Conservation (phyloP, 768 basidiomycete species). For the Hemileccinum impolitum region DNA sequence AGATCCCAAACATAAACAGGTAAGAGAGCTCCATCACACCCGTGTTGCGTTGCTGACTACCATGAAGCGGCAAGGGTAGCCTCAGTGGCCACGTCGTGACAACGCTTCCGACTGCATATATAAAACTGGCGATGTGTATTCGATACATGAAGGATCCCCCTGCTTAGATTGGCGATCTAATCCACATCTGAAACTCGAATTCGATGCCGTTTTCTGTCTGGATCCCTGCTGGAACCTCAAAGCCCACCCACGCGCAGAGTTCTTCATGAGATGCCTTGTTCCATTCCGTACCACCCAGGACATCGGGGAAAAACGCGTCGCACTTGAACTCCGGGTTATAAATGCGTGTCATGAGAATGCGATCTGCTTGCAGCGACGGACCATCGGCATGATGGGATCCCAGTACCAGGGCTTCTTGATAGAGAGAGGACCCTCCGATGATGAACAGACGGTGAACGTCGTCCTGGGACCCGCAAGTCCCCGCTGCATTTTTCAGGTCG, state of each 20-base stretch:
- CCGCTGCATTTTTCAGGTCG: conserved; percentile 19
- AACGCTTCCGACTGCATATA: background rate
- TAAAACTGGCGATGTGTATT: background rate
- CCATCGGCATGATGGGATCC: conserved; percentile 13
- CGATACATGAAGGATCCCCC: conserved; percentile 2
- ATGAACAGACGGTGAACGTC: conserved; percentile 65
- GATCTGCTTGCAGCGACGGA: conserved; percentile 54
- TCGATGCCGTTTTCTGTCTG: conserved; percentile 79
- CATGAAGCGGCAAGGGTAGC: conserved; percentile 63
- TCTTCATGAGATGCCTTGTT: conserved; percentile 54
- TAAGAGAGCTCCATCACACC: conserved; percentile 31
- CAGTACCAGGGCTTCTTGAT: conserved; percentile 57
- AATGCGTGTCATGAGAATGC: conserved; percentile 86
- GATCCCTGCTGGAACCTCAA: conserved; percentile 69
- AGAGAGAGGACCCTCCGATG: conserved; percentile 90
- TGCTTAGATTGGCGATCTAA: conserved; percentile 34
- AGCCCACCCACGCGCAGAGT: conserved; percentile 74
- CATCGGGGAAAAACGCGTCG: conserved; percentile 84
- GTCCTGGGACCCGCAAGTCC: conserved; percentile 7
- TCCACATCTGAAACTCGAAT: conserved; percentile 98
- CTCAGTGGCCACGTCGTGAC: background rate
- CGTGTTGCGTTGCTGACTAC: conserved; percentile 11
- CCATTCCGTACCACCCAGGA: conserved; percentile 54
- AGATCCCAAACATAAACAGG: conserved; percentile 98
- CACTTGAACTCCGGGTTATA: conserved; percentile 75